These are phyloP conservation scores for Beauveria sp. DNA, from an alignment of 2,329 filamentous ascomycete species.

Conservation along the genomic window DNA sequence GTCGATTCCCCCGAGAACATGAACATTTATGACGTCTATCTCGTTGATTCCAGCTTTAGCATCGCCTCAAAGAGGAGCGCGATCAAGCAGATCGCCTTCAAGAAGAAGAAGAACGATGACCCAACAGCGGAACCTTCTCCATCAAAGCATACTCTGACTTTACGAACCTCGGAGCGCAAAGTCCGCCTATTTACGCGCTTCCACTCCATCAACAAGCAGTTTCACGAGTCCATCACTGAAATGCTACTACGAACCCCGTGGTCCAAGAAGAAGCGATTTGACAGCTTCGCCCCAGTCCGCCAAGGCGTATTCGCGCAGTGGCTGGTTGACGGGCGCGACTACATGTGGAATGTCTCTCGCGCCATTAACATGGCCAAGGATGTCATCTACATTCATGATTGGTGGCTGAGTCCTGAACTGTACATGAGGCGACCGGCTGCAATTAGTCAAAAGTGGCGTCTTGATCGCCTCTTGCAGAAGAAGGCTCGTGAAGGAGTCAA, in stretches of 20 bases:
- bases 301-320: slow-evolving; percentile 85
- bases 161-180: slow-evolving; percentile 89
- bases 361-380: slow-evolving; percentile 96
- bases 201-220: slow-evolving; percentile 81
- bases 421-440: slow-evolving; percentile 91
- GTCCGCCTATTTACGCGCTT: slow-evolving; percentile 86
- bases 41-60: slow-evolving; percentile 85
- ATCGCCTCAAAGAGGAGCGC: slow-evolving; percentile 66
- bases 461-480: slow-evolving; percentile 85
- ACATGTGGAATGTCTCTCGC: slow-evolving; percentile 98
- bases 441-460: slow-evolving; percentile 95
- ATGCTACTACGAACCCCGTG: slow-evolving; percentile 81
- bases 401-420: slow-evolving; percentile 95
- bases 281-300: slow-evolving; percentile 87
- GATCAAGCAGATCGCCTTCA: slow-evolving; percentile 43
- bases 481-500: slow-evolving; percentile 96
- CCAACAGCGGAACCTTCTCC: slow-evolving; percentile 29
- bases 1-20: slow-evolving; percentile 98
- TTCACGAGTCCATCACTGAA: slow-evolving; percentile 82
- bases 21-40: slow-evolving; percentile 96
- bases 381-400: slow-evolving; percentile 98
- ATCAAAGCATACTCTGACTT: slow-evolving; percentile 66
- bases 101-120: slow-evolving; percentile 50
- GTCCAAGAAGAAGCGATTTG: slow-evolving; percentile 77
- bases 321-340: slow-evolving; percentile 93